Percentiles rank a stretch among this genome's conserved stretches.
Conservation (phyloP, 1,284 basidiomycete species). For the Fomitopsis palustris region DNA sequence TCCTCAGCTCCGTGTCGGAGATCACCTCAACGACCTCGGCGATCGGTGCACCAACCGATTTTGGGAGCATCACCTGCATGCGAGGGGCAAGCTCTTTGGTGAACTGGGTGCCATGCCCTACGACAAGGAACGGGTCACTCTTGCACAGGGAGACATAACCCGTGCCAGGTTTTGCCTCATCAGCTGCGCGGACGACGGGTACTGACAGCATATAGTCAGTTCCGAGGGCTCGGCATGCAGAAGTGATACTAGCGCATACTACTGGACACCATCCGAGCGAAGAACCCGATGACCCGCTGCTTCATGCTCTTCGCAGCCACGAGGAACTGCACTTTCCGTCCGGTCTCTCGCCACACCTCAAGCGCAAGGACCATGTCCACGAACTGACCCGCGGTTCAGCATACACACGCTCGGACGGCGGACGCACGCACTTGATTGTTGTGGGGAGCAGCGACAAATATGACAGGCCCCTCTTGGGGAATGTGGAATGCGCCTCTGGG, state of each 20-base stretch:
- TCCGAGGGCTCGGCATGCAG: conserved; percentile 65
- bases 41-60: conserved; percentile 72
- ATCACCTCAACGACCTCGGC: conserved; percentile 89
- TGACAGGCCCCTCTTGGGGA: conserved; percentile 87
- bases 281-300: conserved; percentile 78
- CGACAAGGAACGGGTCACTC: conserved; percentile 74
- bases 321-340: conserved; percentile 84
- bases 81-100: conserved; percentile 72
- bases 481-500: conserved; percentile 96
- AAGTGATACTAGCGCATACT: conserved; percentile 14
- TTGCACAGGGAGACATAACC: conserved; percentile 75
- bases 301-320: conserved; percentile 92
- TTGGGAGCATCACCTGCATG: conserved; percentile 89
- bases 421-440: conserved; percentile 76
- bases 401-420: neutral
- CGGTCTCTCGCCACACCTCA: conserved; percentile 85
- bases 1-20: conserved; percentile 80
- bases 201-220: conserved; percentile 71
- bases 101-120: conserved; percentile 83
- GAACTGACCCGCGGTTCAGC: conserved; percentile 55
- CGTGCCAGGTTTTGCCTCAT: conserved; percentile 77
- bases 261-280: conserved; percentile 86
- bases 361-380: conserved; percentile 88
- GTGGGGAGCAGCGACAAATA: conserved; percentile 98
- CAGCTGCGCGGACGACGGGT: conserved; percentile 90